Percentiles rank a stretch among this genome's conserved stretches.
These are phyloP conservation scores for Pachysandra terminalis DNA, from an alignment of 164 flowering plant genomes.

Conservation along the genomic window DNA sequence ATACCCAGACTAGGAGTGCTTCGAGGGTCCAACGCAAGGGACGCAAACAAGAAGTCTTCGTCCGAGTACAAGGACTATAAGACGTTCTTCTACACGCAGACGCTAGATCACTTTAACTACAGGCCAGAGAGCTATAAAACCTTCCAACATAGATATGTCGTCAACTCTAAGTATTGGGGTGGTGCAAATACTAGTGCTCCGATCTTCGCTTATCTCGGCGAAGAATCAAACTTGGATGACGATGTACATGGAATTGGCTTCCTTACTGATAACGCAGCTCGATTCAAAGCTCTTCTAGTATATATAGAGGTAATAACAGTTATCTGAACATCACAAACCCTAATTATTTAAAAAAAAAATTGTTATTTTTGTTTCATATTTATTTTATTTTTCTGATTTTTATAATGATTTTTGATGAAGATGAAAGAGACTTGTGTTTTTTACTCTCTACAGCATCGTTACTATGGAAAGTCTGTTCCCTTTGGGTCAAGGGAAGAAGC, in stretches of 20 bases:
- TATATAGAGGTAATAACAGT: conserved; percentile 22
- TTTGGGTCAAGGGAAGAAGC: conserved; percentile 41
- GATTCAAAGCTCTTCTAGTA: conserved; percentile 19
- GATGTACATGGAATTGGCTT: background rate
- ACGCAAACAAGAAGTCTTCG: too few relatives aligned
- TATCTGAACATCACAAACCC: too few relatives aligned
- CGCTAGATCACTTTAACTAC: too few relatives aligned
- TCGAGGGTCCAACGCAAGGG: too few relatives aligned
- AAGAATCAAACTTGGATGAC: conserved; percentile 5
- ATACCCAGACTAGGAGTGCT: too few relatives aligned
- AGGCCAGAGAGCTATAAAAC: conserved; percentile 26
- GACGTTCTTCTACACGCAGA: conserved; percentile 16
- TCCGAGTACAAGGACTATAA: background rate
- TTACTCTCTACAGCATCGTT: conserved; percentile 52
- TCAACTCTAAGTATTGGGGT: conserved; percentile 30
- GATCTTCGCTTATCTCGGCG: conserved; percentile 27
- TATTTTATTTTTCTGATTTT: too few relatives aligned
- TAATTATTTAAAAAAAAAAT: too few relatives aligned
- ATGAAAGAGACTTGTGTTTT: too few relatives aligned
- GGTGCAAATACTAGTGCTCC: conserved; percentile 29
- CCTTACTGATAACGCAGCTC: conserved; percentile 13
- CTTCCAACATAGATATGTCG: conserved; percentile 24
- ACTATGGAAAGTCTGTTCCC: conserved; percentile 59
- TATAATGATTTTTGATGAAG: too few relatives aligned
- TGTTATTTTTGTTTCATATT: too few relatives aligned